Conservation (phyloP, 345 rosid species). For the Citrus glauca region DNA sequence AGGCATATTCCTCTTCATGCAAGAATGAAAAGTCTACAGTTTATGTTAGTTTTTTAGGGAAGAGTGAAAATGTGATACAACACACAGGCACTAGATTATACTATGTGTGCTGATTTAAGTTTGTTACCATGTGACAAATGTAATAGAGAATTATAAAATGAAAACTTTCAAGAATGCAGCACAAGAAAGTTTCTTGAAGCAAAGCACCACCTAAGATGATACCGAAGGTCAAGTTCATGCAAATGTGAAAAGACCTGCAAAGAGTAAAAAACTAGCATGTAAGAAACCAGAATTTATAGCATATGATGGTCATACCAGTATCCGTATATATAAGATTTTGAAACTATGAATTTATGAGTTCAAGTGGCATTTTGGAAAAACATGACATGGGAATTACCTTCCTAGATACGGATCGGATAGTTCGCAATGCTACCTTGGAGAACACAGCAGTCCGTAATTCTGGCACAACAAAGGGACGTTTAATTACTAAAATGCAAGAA, state of each 20-base stretch:
- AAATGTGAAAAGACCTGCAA: slow-evolving; percentile 90
- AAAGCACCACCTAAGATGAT: slow-evolving; percentile 73
- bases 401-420: slow-evolving; percentile 88
- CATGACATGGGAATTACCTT: slow-evolving; percentile 41
- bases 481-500: background rate
- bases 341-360: background rate
- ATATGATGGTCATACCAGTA: background rate
- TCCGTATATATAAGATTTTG: background rate
- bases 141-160: background rate
- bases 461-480: slow-evolving; percentile 29
- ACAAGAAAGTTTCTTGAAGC: background rate
- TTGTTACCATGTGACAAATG: background rate
- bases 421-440: slow-evolving; percentile 85
- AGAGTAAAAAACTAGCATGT: background rate
- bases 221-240: slow-evolving; percentile 85
- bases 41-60: background rate
- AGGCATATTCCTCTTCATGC: background rate
- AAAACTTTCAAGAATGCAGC: background rate
- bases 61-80: background rate
- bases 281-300: background rate
- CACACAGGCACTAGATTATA: background rate
- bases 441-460: slow-evolving; percentile 95
- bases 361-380: background rate
- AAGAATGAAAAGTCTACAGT: background rate
- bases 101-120: background rate